phyloP scores from a whole-genome alignment of 495 filamentous ascomycete species.

The Daldinia loculata region DNA sequence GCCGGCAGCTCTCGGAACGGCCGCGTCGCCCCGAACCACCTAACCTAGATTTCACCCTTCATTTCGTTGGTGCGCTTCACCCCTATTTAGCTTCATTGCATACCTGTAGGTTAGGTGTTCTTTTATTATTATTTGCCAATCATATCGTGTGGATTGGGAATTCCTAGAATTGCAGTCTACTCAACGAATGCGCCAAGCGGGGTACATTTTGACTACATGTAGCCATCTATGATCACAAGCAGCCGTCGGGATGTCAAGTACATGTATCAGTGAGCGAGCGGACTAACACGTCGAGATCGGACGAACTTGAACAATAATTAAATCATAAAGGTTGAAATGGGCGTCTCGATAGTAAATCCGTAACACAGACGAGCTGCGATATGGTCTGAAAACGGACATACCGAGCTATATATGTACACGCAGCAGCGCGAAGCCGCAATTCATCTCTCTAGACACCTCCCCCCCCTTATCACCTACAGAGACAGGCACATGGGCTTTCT shows the following conservation, averaged over 20 bases:
- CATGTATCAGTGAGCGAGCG: too few relatives aligned
- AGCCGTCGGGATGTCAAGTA: too few relatives aligned
- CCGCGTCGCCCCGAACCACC: background rate
- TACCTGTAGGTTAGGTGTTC: background rate
- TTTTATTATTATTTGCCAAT: background rate
- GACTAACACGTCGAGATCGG: too few relatives aligned
- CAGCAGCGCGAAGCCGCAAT: constrained; percentile 1
- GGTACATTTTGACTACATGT: background rate
- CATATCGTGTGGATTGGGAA: background rate
- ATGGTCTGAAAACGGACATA: constrained; percentile 22
- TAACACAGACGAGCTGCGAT: background rate
- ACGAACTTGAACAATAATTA: background rate
- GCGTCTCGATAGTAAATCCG: background rate
- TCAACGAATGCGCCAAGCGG: background rate
- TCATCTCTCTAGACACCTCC: background rate
- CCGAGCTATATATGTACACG: constrained; percentile 11
- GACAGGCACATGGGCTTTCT: constrained; percentile 42
- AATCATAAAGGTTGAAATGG: background rate
- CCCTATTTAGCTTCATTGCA: background rate
- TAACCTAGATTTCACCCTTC: background rate
- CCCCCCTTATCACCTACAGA: constrained; percentile 19
- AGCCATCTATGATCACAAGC: background rate
- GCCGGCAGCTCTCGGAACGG: constrained; percentile 6
- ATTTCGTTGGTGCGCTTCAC: background rate
- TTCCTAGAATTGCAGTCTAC: background rate